Evolutionary conservation across 2,329 filamentous ascomycete species (phyloP).

Genomic region (Fonsecaea pedrosoi): DNA sequence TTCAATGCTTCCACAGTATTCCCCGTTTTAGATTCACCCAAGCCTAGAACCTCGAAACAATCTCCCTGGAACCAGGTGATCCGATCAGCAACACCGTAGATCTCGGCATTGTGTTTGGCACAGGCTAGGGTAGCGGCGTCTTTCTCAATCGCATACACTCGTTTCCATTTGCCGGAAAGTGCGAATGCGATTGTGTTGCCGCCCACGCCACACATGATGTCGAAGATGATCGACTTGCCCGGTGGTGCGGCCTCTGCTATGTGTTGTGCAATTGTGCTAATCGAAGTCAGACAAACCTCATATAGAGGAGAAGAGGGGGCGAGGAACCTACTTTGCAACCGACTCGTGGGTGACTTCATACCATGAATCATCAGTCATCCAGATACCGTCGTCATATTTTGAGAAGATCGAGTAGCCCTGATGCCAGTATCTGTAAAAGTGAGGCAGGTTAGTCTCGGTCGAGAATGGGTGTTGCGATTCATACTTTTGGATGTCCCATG

Average conservation of each 20-base stretch:
- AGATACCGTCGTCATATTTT: conserved; percentile 83
- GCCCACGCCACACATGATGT: conserved; percentile 89
- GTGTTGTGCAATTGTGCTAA: conserved; percentile 76
- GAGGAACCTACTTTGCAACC: conserved; percentile 72
- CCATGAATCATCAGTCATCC: conserved; percentile 93
- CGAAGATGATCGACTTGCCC: conserved; percentile 73
- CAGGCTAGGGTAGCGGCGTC: conserved; percentile 81
- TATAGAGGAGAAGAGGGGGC: not conserved
- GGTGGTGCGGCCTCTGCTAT: conserved; percentile 63
- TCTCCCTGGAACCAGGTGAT: conserved; percentile 90
- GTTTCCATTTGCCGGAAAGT: conserved; percentile 76
- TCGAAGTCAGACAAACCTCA: conserved; percentile 32
- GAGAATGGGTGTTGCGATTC: conserved; percentile 34
- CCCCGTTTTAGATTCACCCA: conserved; percentile 31
- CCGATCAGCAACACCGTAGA: conserved; percentile 78
- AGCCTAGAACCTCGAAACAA: conserved; percentile 74
- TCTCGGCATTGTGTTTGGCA: conserved; percentile 85
- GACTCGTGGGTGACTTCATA: conserved; percentile 96
- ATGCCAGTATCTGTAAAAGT: conserved; percentile 75
- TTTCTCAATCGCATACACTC: conserved; percentile 87
- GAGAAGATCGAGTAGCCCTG: conserved; percentile 89
- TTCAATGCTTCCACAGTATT: conserved; percentile 50
- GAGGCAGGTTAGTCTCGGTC: conserved; percentile 5
- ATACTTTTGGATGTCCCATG: conserved; percentile 84
- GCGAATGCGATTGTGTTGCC: conserved; percentile 97